A percentile compares a stretch with the other conserved stretches of the same genome.
Conservation (phyloP, 495 filamentous ascomycete species). For the Neurospora intermedia region DNA sequence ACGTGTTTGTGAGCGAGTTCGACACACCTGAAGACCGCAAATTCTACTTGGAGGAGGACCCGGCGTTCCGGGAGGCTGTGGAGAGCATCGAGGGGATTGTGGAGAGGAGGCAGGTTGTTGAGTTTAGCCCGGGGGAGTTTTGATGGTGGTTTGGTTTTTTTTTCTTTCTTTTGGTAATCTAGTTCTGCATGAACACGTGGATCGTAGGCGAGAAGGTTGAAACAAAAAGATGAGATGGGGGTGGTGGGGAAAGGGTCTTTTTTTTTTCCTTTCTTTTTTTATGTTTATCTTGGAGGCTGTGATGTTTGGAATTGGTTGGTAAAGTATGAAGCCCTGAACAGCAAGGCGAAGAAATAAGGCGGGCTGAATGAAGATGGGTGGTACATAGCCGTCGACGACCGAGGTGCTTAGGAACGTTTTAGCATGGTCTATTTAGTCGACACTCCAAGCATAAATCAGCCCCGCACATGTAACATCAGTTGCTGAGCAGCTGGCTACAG, state of each 20-base stretch:
- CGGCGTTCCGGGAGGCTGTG: slow-evolving; percentile 36
- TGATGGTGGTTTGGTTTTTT: neutral
- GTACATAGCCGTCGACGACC: neutral
- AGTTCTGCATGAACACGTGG: too few relatives aligned
- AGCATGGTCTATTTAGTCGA: neutral
- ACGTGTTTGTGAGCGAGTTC: slow-evolving; percentile 53
- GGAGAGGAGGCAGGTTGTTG: slow-evolving; percentile 29
- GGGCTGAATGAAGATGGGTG: neutral
- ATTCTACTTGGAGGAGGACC: slow-evolving; percentile 45
- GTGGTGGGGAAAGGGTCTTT: too few relatives aligned
- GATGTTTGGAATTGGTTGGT: neutral
- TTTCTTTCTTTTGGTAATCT: too few relatives aligned
- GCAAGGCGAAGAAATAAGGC: neutral
- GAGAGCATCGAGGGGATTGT: slow-evolving; percentile 27
- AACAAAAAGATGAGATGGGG: too few relatives aligned
- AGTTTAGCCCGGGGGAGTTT: slow-evolving; percentile 34
- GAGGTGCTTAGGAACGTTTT: neutral
- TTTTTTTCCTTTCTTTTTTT: too few relatives aligned
- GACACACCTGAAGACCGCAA: slow-evolving; percentile 44
- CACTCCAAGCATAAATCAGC: neutral
- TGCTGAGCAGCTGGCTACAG: neutral
- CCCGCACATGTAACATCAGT: neutral
- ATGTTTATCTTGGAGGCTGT: too few relatives aligned
- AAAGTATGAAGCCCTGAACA: neutral
- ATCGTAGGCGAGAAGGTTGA: too few relatives aligned